These are phyloP conservation scores for Talaromyces rugulosus DNA, from an alignment of 2,329 filamentous ascomycete genomes.

Conservation along the genomic window DNA sequence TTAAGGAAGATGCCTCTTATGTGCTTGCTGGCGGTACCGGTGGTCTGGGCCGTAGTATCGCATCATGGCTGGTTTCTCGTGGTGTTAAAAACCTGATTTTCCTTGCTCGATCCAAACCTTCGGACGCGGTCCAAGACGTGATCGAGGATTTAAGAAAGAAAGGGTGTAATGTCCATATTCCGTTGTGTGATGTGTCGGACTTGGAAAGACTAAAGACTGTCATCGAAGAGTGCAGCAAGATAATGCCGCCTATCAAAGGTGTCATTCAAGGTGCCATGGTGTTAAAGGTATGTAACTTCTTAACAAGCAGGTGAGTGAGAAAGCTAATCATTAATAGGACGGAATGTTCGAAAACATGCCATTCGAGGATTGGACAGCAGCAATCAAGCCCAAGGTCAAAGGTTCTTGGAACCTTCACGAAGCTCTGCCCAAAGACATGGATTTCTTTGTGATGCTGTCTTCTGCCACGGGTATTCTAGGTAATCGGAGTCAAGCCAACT, in stretches of 20 bases:
- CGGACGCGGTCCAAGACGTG: slow-evolving; percentile 15
- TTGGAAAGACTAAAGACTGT: slow-evolving; percentile 12
- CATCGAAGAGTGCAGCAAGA: slow-evolving; percentile 12
- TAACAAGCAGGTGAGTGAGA: background rate
- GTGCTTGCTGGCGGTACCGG: slow-evolving; percentile 19
- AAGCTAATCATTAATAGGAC: slow-evolving; percentile 16
- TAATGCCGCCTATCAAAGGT: slow-evolving; percentile 26
- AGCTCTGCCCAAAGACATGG: slow-evolving; percentile 25
- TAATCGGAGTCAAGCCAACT: slow-evolving; percentile 44
- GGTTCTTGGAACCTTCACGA: slow-evolving; percentile 35
- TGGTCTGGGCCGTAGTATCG: slow-evolving; percentile 21
- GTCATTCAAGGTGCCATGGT: slow-evolving; percentile 30
- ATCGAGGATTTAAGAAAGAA: slow-evolving; percentile 15
- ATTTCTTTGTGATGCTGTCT: slow-evolving; percentile 42
- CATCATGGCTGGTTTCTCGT: slow-evolving; percentile 19
- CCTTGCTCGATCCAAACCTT: slow-evolving; percentile 22
- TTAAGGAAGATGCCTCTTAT: slow-evolving; percentile 17
- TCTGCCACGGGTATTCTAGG: slow-evolving; percentile 43
- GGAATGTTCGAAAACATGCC: slow-evolving; percentile 37
- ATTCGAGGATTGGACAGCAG: slow-evolving; percentile 33
- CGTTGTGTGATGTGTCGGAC: slow-evolving; percentile 22
- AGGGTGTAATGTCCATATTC: slow-evolving; percentile 15
- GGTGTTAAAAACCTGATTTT: slow-evolving; percentile 27
- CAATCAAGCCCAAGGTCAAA: slow-evolving; percentile 37
- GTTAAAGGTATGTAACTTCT: slow-evolving; percentile 11